phyloP scores from a whole-genome alignment of 495 filamentous ascomycete genomes.

The Neurospora sublineolata region DNA sequence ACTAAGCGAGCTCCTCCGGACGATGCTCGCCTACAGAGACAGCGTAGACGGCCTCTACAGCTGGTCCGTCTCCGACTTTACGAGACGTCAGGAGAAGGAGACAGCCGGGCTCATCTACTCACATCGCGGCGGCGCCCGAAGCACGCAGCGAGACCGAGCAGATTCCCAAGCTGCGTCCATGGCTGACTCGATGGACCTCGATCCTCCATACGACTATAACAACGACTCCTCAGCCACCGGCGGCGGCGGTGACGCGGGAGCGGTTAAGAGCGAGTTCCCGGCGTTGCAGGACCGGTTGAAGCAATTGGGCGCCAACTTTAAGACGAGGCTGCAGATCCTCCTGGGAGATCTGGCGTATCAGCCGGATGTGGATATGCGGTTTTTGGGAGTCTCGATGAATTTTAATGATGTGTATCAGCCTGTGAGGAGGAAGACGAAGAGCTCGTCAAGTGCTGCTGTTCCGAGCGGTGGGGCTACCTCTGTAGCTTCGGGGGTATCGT shows the following conservation, averaged over 20 bases:
- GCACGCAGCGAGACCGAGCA: background rate
- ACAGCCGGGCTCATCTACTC: slow-evolving; percentile 26
- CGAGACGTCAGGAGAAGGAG: slow-evolving; percentile 70
- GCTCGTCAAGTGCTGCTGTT: slow-evolving; percentile 5
- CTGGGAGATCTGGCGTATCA: slow-evolving; percentile 87
- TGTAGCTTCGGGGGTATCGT: background rate
- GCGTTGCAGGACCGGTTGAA: slow-evolving; percentile 60
- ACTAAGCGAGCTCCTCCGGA: slow-evolving; percentile 81
- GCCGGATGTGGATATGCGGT: slow-evolving; percentile 89
- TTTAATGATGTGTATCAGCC: slow-evolving; percentile 95
- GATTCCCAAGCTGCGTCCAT: slow-evolving; percentile 13
- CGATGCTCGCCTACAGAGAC: slow-evolving; percentile 89
- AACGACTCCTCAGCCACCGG: slow-evolving; percentile 10
- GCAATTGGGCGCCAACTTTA: slow-evolving; percentile 63
- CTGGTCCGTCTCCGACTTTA: slow-evolving; percentile 89
- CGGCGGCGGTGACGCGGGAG: slow-evolving; percentile 27
- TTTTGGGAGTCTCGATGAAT: slow-evolving; percentile 93
- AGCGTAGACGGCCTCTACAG: slow-evolving; percentile 89
- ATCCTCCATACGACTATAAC: slow-evolving; percentile 10
- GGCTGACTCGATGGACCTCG: slow-evolving; percentile 17
- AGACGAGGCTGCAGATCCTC: slow-evolving; percentile 60
- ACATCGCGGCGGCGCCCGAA: background rate
- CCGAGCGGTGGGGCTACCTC: background rate
- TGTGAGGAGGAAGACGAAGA: slow-evolving; percentile 44
- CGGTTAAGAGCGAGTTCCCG: slow-evolving; percentile 49